Evolutionary conservation across 208 protist species (phyloP), one percentile per base, ranked within the genome.

Genomic region (Acanthamoeba healyi): DNA sequence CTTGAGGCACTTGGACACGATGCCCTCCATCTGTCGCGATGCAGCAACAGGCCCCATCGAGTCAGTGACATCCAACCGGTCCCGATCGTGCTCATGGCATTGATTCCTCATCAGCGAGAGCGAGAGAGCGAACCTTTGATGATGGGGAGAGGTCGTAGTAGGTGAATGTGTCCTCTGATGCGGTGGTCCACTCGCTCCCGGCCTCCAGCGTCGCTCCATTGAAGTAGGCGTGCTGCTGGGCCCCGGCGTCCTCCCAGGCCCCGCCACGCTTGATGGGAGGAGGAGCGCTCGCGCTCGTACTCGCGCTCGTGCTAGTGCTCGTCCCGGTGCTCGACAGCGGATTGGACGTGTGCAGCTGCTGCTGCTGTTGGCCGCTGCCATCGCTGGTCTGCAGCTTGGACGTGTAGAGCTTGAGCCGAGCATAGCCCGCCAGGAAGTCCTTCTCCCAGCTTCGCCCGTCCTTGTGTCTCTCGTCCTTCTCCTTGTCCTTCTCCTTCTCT

Each of bases 1-100:
- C 82, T 90, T 90, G 34, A 90, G 82, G 22, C 56, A 26, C 34
- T 70, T 90, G 82, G 82, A 61, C 29, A 90, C 82, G 34, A 90
- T 70, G 51, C 82, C 82, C 22, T 90, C 82, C 74, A 84, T 84
- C 74, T 84, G 42, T 9, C 38, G 34, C 26, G 34, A n/a, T n/a
- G n/a, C n/a, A n/a, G n/a, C n/a, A n/a, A n/a, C n/a, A n/a, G n/a
- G n/a, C n/a, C n/a, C n/a, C n/a, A n/a, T n/a, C n/a, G n/a, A n/a
- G n/a, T n/a, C n/a, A n/a, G n/a, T n/a, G n/a, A n/a, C n/a, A n/a
- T n/a, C n/a, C n/a, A n/a, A n/a, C n/a, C n/a, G n/a, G n/a, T n/a
- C n/a, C n/a, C n/a, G n/a, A n/a, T n/a, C n/a, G n/a, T n/a, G n/a
- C n/a, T n/a, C n/a, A n/a, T n/a, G n/a, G n/a, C 24, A n/a, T n/a